Evolutionary conservation across 2,329 filamentous ascomycete species (phyloP).

Genomic region (Talaromyces sp.): DNA sequence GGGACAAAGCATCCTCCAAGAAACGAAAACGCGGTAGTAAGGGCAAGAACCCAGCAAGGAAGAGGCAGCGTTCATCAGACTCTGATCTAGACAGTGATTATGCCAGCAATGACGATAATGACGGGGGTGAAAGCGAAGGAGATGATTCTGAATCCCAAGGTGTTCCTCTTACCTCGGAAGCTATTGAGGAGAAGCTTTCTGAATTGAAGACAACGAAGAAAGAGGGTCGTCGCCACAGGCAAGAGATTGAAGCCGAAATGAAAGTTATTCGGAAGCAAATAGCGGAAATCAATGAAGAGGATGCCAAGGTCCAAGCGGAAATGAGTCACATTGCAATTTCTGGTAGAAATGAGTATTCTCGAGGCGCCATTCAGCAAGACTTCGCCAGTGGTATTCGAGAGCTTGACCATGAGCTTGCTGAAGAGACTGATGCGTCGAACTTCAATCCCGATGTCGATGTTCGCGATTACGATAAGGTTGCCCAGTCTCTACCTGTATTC

Average conservation of each 20-base stretch:
- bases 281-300: slow-evolving; percentile 27
- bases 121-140: slow-evolving; percentile 13
- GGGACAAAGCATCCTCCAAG: background rate
- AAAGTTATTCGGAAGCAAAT: slow-evolving; percentile 24
- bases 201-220: slow-evolving; percentile 20
- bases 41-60: slow-evolving; percentile 37
- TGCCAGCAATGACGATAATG: background rate
- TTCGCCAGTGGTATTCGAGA: slow-evolving; percentile 60
- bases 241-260: slow-evolving; percentile 29
- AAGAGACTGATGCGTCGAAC: slow-evolving; percentile 52
- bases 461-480: slow-evolving; percentile 59
- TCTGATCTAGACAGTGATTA: background rate
- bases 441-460: slow-evolving; percentile 55
- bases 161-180: slow-evolving; percentile 2
- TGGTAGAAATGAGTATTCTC: slow-evolving; percentile 56
- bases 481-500: slow-evolving; percentile 58
- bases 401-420: slow-evolving; percentile 46
- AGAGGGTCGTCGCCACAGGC: slow-evolving; percentile 50
- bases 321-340: slow-evolving; percentile 45
- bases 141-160: slow-evolving; percentile 4
- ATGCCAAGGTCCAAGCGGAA: slow-evolving; percentile 34
- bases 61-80: background rate
- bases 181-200: slow-evolving; percentile 15
- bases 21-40: slow-evolving; percentile 35
- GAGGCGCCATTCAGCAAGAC: slow-evolving; percentile 53